A percentile compares a stretch with the other conserved stretches of the same genome.
phyloP scores from a whole-genome alignment of 495 filamentous ascomycete species.

The Talaromyces ruber region DNA sequence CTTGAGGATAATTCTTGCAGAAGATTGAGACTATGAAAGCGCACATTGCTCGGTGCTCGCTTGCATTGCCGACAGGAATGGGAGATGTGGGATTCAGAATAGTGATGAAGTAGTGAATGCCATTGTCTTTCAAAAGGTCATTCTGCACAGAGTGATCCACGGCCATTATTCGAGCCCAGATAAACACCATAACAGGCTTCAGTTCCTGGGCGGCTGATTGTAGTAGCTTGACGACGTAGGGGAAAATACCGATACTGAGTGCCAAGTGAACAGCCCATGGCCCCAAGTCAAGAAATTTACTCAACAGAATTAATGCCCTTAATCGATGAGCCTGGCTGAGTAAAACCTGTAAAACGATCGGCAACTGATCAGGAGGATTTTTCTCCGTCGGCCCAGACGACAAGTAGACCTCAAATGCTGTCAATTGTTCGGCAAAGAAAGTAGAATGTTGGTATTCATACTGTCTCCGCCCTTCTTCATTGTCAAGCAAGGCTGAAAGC shows the following conservation, averaged over 20 bases:
- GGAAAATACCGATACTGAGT: slow-evolving; percentile 95
- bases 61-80: slow-evolving; percentile 75
- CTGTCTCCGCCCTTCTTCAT: slow-evolving; percentile 59
- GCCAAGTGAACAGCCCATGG: slow-evolving; percentile 97
- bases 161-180: slow-evolving; percentile 94
- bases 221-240: slow-evolving; percentile 90
- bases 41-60: slow-evolving; percentile 97
- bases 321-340: slow-evolving; percentile 92
- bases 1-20: slow-evolving; percentile 85
- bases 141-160: slow-evolving; percentile 89
- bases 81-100: slow-evolving; percentile 77
- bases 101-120: slow-evolving; percentile 89
- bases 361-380: slow-evolving; percentile 85
- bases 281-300: slow-evolving; percentile 88
- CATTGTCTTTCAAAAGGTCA: slow-evolving; percentile 91
- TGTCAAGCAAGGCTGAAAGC: slow-evolving; percentile 70
- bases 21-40: slow-evolving; percentile 96
- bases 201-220: slow-evolving; percentile 92
- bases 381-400: slow-evolving; percentile 74
- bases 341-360: slow-evolving; percentile 91
- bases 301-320: slow-evolving; percentile 85
- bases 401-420: slow-evolving; percentile 96
- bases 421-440: slow-evolving; percentile 96
- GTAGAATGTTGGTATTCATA: slow-evolving; percentile 92
- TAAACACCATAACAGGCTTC: slow-evolving; percentile 99